Base-by-base conservation (phyloP, 1,284 basidiomycete genomes). In the Cerioporus squamosus region DNA sequence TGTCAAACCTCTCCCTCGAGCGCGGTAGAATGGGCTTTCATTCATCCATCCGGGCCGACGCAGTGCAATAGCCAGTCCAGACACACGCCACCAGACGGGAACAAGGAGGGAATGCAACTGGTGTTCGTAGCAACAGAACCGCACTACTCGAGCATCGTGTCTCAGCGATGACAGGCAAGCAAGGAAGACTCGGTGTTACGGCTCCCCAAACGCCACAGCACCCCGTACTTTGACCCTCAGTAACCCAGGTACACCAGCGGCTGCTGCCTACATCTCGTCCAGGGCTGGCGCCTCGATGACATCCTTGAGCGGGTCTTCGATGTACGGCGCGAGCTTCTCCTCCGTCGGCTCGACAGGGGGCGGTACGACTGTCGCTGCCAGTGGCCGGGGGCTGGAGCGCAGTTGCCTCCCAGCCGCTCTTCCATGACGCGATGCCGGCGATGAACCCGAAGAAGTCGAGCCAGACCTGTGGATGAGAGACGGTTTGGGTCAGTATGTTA, bases 321-420 rank as follows among this genome's bases (percentile, higher is more conserved):
- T 22, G 31, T 64, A 59, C 3, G 60, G 63, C 12, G 63, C 63
- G 12, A 64, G 44, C 53, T 64, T 64, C 47, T 57, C 56, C 15
- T 57, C 59, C n/a, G 57, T 47, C 5, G 61, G 57, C 29, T 58
- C 55, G 38, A 52, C 46, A 2, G 59, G 54, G 14, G 55, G 51
- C 18, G 47, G 56, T 6, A 51, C n/a, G 33, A 57, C n/a, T 36
- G 15, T 50, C 43, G 36, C 31, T 48, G 9, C 43, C 42, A 36
- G 22, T 45, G 18, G 51, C 29, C 33, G 58, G 43, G 3, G 75
- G 60, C 59, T 80, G 78, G 24, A 86, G 73, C 9, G 85, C 82
- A 17, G 88, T 91, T 1, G 90, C 90, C 53, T 81, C 85, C 90
- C 90, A 93, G 15, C 88, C 91, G 43, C 81, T 84, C 61, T 85